phyloP scores from a whole-genome alignment of 768 basidiomycete genomes.

The Tulasnella sp. region DNA sequence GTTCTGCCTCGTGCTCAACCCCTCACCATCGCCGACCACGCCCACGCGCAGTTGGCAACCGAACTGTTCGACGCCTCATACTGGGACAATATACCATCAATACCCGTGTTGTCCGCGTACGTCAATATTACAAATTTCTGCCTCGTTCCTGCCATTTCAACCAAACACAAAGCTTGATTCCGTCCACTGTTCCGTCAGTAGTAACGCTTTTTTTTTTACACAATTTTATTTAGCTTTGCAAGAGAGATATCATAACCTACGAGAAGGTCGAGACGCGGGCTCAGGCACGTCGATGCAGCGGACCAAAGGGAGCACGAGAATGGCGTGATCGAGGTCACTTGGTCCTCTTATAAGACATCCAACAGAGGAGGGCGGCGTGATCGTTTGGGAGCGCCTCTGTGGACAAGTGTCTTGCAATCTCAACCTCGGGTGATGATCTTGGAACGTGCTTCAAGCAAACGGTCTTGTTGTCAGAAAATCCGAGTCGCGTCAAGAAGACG shows the following conservation, averaged over 20 bases:
- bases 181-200: not conserved
- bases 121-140: not conserved
- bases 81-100: too few relatives aligned
- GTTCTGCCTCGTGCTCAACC: too few relatives aligned
- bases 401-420: not conserved
- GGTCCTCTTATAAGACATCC: constrained; percentile 16
- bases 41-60: too few relatives aligned
- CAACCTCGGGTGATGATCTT: not conserved
- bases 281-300: not conserved
- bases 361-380: not conserved
- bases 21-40: too few relatives aligned
- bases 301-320: constrained; percentile 21
- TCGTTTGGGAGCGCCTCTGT: not conserved
- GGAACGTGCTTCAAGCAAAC: not conserved
- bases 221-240: too few relatives aligned
- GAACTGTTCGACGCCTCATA: not conserved
- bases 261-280: too few relatives aligned
- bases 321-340: not conserved
- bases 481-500: constrained; percentile 21
- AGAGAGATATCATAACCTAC: too few relatives aligned
- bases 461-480: not conserved
- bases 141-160: not conserved
- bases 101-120: not conserved
- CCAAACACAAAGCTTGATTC: not conserved
- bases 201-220: too few relatives aligned